Evolutionary conservation across 768 basidiomycete species (phyloP).

Genomic region (Collybia nuda): DNA sequence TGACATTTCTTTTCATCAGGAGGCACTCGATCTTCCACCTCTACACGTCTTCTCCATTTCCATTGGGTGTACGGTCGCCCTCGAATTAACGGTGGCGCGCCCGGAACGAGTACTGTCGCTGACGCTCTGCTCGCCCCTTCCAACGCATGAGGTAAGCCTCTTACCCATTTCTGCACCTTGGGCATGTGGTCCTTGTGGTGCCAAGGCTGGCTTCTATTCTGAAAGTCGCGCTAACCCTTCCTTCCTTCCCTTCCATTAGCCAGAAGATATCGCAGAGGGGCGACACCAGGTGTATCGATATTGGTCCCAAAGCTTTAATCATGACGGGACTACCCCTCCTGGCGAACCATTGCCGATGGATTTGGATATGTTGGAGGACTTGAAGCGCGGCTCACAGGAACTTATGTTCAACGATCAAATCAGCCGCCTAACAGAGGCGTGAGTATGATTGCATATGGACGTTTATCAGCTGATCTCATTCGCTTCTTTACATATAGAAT

Average conservation of each 20-base stretch:
- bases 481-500: constrained; percentile 7
- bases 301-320: constrained; percentile 19
- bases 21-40: constrained; percentile 29
- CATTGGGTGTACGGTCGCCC: constrained; percentile 29
- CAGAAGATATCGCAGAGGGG: constrained; percentile 25
- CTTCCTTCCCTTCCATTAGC: constrained; percentile 13
- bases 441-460: background rate
- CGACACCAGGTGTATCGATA: constrained; percentile 24
- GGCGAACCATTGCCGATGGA: background rate
- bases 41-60: constrained; percentile 36
- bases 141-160: constrained; percentile 28
- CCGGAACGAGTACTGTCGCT: constrained; percentile 31
- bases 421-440: constrained; percentile 10
- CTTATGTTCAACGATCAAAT: constrained; percentile 8
- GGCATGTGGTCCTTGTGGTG: too few species aligned
- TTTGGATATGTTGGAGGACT: constrained; percentile 18
- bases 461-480: background rate
- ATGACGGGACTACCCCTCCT: background rate
- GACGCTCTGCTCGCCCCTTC: constrained; percentile 33
- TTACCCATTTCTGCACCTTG: too few species aligned
- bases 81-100: constrained; percentile 29
- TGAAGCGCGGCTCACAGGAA: constrained; percentile 15
- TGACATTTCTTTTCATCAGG: constrained; percentile 13
- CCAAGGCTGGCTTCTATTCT: too few species aligned
- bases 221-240: background rate